These are phyloP conservation scores for Jatropha multifida DNA, from an alignment of 441 rosid species.

Conservation along the genomic window DNA sequence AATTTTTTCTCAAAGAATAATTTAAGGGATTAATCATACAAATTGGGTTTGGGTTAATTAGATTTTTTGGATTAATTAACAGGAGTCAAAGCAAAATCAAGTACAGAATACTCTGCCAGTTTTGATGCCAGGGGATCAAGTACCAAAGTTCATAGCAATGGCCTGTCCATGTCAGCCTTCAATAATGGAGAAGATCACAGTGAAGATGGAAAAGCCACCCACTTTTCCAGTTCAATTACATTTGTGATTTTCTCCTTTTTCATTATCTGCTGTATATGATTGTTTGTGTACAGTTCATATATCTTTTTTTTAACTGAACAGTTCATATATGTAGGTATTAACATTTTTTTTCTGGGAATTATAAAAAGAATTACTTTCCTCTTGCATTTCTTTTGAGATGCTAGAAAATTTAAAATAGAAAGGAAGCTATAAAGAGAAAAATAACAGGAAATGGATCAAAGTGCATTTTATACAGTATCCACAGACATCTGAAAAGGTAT, in stretches of 20 bases:
- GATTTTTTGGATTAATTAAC: not conserved
- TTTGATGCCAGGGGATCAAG: conserved; percentile 51
- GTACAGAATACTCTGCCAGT: conserved; percentile 32
- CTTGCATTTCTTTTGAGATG: too few species aligned
- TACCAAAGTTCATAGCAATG: conserved; percentile 48
- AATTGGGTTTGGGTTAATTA: not conserved
- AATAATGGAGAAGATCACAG: conserved; percentile 6
- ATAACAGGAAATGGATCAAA: too few species aligned
- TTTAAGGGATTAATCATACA: not conserved
- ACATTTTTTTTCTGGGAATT: too few species aligned
- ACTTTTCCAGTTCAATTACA: conserved; percentile 1
- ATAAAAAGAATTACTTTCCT: too few species aligned
- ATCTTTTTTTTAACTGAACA: not conserved
- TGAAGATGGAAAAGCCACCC: conserved; percentile 21
- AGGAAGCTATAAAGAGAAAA: too few species aligned
- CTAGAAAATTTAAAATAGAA: too few species aligned
- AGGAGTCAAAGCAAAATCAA: conserved; percentile 26
- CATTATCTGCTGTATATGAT: too few species aligned
- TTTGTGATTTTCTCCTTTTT: not conserved
- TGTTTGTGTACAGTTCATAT: not conserved
- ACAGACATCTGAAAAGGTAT: too few species aligned
- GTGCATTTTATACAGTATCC: too few species aligned
- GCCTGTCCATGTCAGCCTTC: conserved; percentile 39
- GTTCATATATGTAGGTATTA: too few species aligned
- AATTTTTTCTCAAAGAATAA: not conserved